These are phyloP conservation scores for Nothomitra cinnamomea DNA, from an alignment of 2,329 filamentous ascomycete species.

Conservation along the genomic window DNA sequence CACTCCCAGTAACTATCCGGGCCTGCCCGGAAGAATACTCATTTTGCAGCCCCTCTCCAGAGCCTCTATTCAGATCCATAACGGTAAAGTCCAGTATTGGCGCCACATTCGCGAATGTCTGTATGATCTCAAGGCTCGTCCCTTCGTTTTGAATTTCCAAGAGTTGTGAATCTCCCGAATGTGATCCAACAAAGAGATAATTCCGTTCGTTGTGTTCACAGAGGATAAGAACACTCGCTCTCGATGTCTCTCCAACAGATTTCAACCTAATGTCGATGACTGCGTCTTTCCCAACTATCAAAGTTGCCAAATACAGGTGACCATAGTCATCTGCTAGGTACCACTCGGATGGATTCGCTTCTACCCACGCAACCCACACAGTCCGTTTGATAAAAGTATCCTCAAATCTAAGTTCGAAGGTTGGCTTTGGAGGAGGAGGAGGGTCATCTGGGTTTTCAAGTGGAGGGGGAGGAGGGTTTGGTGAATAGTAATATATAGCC, in stretches of 20 bases:
- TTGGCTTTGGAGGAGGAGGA: not conserved
- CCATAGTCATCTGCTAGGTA: slow-evolving; percentile 90
- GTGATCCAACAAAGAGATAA: slow-evolving; percentile 73
- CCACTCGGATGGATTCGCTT: slow-evolving; percentile 65
- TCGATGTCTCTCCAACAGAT: slow-evolving; percentile 50
- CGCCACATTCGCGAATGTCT: slow-evolving; percentile 69
- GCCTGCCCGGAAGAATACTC: slow-evolving; percentile 93
- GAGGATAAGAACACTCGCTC: slow-evolving; percentile 65
- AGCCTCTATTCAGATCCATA: slow-evolving; percentile 86
- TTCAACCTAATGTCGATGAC: slow-evolving; percentile 60
- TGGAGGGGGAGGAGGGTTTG: no score
- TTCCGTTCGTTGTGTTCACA: slow-evolving; percentile 37
- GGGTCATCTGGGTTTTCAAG: no score
- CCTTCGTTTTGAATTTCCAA: slow-evolving; percentile 37
- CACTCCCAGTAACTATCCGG: slow-evolving; percentile 81
- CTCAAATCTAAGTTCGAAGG: slow-evolving; percentile 7
- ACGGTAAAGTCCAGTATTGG: slow-evolving; percentile 87
- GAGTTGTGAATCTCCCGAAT: slow-evolving; percentile 83
- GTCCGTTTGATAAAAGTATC: slow-evolving; percentile 47
- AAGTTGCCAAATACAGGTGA: slow-evolving; percentile 64
- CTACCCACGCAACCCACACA: slow-evolving; percentile 83
- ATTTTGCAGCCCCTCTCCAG: slow-evolving; percentile 62
- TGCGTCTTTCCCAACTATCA: slow-evolving; percentile 45
- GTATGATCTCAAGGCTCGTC: slow-evolving; percentile 48
- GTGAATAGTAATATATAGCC: slow-evolving; percentile 10